These are phyloP conservation scores for Fraxinus cuspidata DNA, from an alignment of 257 asterid genomes.

Conservation along the genomic window DNA sequence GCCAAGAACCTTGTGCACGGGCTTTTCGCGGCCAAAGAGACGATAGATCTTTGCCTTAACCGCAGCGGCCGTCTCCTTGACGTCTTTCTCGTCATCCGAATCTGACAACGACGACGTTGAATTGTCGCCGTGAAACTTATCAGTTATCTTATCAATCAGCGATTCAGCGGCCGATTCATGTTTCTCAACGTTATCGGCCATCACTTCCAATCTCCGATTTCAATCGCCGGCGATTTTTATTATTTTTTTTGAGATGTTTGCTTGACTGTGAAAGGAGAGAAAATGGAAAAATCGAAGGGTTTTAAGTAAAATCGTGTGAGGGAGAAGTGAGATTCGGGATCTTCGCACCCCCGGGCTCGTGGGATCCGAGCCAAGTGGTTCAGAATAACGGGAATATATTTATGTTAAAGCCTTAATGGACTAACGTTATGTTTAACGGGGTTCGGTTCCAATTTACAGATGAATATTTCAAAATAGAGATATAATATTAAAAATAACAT, in stretches of 20 bases:
- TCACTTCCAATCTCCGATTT: constrained; percentile 38
- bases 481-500: no score
- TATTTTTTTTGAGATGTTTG: neutral
- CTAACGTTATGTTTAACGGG: no score
- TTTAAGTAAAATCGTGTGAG: constrained; percentile 11
- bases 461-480: no score
- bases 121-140: constrained; percentile 59
- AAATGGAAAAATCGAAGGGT: constrained; percentile 1
- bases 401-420: no score
- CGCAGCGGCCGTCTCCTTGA: constrained; percentile 41
- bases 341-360: constrained; percentile 37
- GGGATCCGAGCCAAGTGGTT: constrained; percentile 26
- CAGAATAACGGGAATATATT: constrained; percentile 21
- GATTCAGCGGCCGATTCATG: constrained; percentile 63
- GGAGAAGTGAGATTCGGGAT: constrained; percentile 35
- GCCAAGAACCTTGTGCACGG: constrained; percentile 80
- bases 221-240: neutral
- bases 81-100: constrained; percentile 63
- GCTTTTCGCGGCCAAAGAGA: constrained; percentile 78
- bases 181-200: constrained; percentile 58
- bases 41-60: constrained; percentile 81
- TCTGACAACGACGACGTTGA: constrained; percentile 60
- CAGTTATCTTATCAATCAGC: constrained; percentile 65
- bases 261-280: constrained; percentile 12
- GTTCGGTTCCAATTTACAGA: no score